Percentiles rank a stretch among this genome's conserved stretches.
Conservation (phyloP, 2,329 filamentous ascomycete genomes). For the Elsinoe perseae region DNA sequence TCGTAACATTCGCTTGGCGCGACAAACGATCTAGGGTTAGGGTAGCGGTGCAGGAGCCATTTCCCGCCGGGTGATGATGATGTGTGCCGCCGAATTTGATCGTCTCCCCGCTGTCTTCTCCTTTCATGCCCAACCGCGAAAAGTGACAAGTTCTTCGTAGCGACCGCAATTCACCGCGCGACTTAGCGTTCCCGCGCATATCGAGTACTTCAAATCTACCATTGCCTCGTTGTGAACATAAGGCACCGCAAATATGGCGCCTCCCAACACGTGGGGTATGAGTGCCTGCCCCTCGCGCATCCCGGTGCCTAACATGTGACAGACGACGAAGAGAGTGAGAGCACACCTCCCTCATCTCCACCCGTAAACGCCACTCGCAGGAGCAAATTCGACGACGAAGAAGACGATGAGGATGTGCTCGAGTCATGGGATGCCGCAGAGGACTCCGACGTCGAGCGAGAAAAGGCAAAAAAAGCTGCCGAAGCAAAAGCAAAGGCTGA, state of each 20-base stretch:
- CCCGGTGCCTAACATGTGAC: constrained; percentile 8
- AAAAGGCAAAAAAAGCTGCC: constrained; percentile 81
- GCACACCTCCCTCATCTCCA: constrained; percentile 42
- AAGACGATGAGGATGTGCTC: constrained; percentile 80
- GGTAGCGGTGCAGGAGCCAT: background rate
- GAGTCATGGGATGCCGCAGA: constrained; percentile 97
- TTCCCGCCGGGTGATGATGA: background rate
- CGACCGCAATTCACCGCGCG: background rate
- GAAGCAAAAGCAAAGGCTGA: constrained; percentile 85
- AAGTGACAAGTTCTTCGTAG: background rate
- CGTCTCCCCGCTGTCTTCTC: background rate
- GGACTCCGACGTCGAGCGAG: constrained; percentile 91
- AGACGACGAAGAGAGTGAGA: constrained; percentile 50
- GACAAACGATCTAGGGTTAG: background rate
- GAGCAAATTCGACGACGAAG: constrained; percentile 86
- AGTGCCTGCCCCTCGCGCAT: background rate
- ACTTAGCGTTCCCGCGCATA: background rate
- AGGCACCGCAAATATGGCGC: constrained; percentile 18
- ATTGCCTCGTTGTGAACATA: background rate
- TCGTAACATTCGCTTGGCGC: background rate
- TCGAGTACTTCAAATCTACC: background rate
- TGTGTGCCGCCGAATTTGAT: constrained; percentile 2
- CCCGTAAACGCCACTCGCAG: constrained; percentile 40
- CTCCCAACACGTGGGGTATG: constrained; percentile 19
- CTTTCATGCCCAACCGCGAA: background rate